Conservation (phyloP, 768 basidiomycete genomes). For the Boletus sp. region DNA sequence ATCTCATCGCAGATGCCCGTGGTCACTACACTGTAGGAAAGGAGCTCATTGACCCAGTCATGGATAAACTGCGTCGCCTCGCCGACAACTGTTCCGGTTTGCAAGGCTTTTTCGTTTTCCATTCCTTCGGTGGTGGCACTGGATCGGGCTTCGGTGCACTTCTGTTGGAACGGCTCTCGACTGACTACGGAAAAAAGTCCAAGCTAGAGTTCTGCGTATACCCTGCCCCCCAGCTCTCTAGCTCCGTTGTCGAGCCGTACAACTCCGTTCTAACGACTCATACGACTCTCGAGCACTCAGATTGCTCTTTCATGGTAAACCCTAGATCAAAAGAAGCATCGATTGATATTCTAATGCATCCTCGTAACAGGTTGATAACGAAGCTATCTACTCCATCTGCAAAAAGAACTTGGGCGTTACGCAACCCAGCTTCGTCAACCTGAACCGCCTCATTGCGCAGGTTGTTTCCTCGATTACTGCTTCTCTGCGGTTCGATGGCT, state of each 20-base stretch:
- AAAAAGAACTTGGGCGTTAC: slow-evolving; percentile 87
- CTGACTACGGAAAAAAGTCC: slow-evolving; percentile 99
- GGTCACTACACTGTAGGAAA: slow-evolving; percentile 99
- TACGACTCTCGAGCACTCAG: slow-evolving; percentile 99
- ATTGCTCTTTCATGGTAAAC: slow-evolving; percentile 97
- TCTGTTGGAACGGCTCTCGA: slow-evolving; percentile 93
- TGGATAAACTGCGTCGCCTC: slow-evolving; percentile 95
- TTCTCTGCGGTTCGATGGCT: slow-evolving; percentile 95
- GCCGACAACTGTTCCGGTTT: slow-evolving; percentile 98
- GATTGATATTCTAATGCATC: slow-evolving; percentile 7
- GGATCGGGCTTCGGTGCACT: slow-evolving; percentile 99
- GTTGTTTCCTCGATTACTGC: slow-evolving; percentile 98
- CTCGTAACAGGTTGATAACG: slow-evolving; percentile 81
- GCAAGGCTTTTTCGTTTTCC: slow-evolving; percentile 99
- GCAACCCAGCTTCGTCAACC: slow-evolving; percentile 87
- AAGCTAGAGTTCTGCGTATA: slow-evolving; percentile 99
- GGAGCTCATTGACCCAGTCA: slow-evolving; percentile 94
- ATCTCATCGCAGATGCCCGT: slow-evolving; percentile 72
- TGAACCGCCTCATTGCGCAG: slow-evolving; percentile 96
- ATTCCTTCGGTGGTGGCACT: slow-evolving; percentile 99
- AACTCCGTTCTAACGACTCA: slow-evolving; percentile 98
- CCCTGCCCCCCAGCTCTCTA: slow-evolving; percentile 91
- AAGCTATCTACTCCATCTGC: slow-evolving; percentile 99
- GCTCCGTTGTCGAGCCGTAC: slow-evolving; percentile 98
- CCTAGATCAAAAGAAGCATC: neutral